Percentiles rank a stretch among this genome's conserved stretches.
phyloP scores from a whole-genome alignment of 1,284 basidiomycete species.

The Sparassis latifolia region DNA sequence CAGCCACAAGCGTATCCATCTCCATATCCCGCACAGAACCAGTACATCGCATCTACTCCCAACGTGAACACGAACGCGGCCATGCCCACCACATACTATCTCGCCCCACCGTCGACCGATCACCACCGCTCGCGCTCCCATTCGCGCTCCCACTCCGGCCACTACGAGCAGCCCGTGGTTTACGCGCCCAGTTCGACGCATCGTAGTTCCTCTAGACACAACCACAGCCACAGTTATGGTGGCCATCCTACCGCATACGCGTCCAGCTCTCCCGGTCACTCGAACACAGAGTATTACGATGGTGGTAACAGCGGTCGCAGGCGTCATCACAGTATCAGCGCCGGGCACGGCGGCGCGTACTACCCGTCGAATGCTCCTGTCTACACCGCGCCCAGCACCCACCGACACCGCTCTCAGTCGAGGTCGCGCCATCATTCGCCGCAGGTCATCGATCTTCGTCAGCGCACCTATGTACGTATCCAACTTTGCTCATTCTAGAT shows the following conservation, averaged over 20 bases:
- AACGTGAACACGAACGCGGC: neutral
- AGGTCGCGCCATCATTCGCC: slow-evolving; percentile 10
- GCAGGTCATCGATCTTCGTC: slow-evolving; percentile 3
- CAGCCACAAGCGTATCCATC: too few species aligned
- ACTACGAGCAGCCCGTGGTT: slow-evolving; percentile 2
- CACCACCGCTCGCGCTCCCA: slow-evolving; percentile 7
- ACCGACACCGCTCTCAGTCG: slow-evolving; percentile 16
- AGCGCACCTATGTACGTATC: neutral
- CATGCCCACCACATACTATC: slow-evolving; percentile 7
- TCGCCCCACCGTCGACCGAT: neutral
- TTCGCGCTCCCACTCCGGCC: slow-evolving; percentile 3
- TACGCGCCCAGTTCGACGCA: neutral
- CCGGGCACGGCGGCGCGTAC: slow-evolving; percentile 10
- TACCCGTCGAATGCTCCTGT: slow-evolving; percentile 9
- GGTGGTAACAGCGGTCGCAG: slow-evolving; percentile 7
- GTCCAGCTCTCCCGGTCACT: slow-evolving; percentile 3
- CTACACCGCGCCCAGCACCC: slow-evolving; percentile 6
- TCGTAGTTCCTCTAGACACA: too few species aligned
- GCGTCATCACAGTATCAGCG: slow-evolving; percentile 16
- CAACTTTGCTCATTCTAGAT: too few species aligned
- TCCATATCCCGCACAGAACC: too few species aligned
- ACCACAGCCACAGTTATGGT: too few species aligned
- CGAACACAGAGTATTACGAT: slow-evolving; percentile 10
- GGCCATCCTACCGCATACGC: too few species aligned
- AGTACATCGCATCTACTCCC: slow-evolving; percentile 1